Conservation (phyloP, 352 stramenopile genomes). For the Globisporangium yorkense region DNA sequence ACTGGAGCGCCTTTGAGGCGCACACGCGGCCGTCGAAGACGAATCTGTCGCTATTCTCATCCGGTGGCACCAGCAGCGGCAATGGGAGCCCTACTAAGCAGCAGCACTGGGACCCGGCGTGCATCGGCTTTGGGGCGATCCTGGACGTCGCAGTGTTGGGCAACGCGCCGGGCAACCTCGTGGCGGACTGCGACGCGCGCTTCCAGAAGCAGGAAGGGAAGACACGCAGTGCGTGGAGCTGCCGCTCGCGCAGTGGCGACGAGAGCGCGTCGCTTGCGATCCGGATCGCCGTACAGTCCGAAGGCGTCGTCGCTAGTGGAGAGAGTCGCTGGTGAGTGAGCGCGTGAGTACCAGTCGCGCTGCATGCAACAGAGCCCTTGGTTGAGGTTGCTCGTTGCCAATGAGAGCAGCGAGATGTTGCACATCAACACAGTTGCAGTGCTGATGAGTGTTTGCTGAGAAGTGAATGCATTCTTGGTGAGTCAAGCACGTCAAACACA, state of each 20-base stretch:
- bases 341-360: too few relatives aligned
- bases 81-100: not conserved
- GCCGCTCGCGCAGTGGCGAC: slow-evolving; percentile 19
- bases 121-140: slow-evolving; percentile 66
- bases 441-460: too few relatives aligned
- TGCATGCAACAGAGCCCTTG: too few relatives aligned
- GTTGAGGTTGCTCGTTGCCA: too few relatives aligned
- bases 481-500: too few relatives aligned
- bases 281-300: slow-evolving; percentile 14
- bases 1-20: slow-evolving; percentile 52
- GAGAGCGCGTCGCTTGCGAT: slow-evolving; percentile 41
- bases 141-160: slow-evolving; percentile 49
- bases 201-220: slow-evolving; percentile 52
- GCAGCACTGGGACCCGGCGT: slow-evolving; percentile 18
- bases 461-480: too few relatives aligned
- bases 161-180: slow-evolving; percentile 37
- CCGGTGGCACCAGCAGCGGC: slow-evolving; percentile 7
- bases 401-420: too few relatives aligned
- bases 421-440: too few relatives aligned
- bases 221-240: slow-evolving; percentile 35
- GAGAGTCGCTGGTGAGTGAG: too few relatives aligned
- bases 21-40: slow-evolving; percentile 33
- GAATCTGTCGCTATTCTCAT: slow-evolving; percentile 31
- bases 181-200: slow-evolving; percentile 38
- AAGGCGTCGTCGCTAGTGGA: too few relatives aligned